Base-by-base conservation (phyloP, 176 grass and related monocot genomes). In the Triticum timopheevii region DNA sequence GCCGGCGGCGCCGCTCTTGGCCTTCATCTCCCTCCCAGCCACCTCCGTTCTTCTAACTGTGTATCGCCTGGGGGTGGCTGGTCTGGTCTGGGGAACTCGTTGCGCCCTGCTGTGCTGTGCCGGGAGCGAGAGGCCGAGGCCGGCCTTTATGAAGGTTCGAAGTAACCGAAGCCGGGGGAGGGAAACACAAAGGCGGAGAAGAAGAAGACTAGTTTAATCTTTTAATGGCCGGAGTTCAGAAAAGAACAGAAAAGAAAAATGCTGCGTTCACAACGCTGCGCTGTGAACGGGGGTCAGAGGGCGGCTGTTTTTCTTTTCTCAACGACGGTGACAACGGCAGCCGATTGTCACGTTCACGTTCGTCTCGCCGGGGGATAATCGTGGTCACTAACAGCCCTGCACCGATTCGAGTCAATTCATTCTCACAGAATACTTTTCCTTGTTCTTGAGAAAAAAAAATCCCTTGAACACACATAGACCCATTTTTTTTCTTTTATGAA, bases 151-250 rank as follows among this genome's bases (percentile, higher is more conserved):
- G 90, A 65, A 91, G 82, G 77, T 66, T 73, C 71, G 82, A 65
- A 62, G 90, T 91, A 91, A 88, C 86, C 71, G 86, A 88, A 88
- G 85, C 62, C 52, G 78, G 78, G 56, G 82, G 86, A 84, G 89
- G 89, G 90, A 77, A 85, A 87, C 80, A 76, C 65, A 25, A 78
- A 72, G 49, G 19, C 19, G 68, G 13, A 66, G 78, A 69, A 11
- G 35, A 36, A 36, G 87, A 79, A 31, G 77, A 72, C 76, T 88
- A 35, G 52, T 82, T 88, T 88, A 88, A 88, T 88, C 47, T 6
- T 50, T 50, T 20, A 20, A 56, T 56, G 52, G 17, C 5, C 7
- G 69, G 52, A 10, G 11, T 68, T 23, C 23, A 65, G 82, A 10
- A 27, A 81, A 75, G 83, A 20, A 75, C 4, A 45, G 42, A 44